These are phyloP conservation scores for Chaetomium tenue DNA, from an alignment of 495 filamentous ascomycete species.

Conservation along the genomic window DNA sequence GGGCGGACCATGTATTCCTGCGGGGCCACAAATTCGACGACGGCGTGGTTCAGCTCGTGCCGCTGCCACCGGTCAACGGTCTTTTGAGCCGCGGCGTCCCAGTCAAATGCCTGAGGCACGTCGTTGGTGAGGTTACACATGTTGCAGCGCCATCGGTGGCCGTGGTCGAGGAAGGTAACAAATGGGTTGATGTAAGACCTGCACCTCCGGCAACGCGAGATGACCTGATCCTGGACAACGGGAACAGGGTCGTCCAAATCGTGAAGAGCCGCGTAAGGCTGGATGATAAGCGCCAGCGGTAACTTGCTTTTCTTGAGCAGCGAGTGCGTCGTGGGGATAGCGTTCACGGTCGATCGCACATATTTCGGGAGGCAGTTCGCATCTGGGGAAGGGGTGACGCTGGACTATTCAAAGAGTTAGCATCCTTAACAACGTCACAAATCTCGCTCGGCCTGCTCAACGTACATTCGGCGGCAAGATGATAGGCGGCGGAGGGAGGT, in stretches of 20 bases:
- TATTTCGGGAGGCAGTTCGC: constrained; percentile 94
- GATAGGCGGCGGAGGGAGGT: constrained; percentile 88
- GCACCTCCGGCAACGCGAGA: constrained; percentile 91
- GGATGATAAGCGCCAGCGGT: constrained; percentile 92
- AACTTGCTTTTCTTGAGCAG: constrained; percentile 94
- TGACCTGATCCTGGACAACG: constrained; percentile 93
- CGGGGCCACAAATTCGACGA: constrained; percentile 95
- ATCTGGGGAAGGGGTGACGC: constrained; percentile 86
- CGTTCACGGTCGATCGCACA: constrained; percentile 91
- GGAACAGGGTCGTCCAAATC: constrained; percentile 89
- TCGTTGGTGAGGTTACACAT: constrained; percentile 99
- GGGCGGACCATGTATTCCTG: constrained; percentile 99
- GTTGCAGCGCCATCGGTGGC: constrained; percentile 97
- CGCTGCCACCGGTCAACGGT: constrained; percentile 85
- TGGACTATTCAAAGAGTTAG: constrained; percentile 60
- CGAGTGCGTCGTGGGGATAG: constrained; percentile 83
- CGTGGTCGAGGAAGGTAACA: constrained; percentile 92
- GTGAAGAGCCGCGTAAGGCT: constrained; percentile 90
- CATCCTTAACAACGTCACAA: neutral
- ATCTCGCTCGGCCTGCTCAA: constrained; percentile 19
- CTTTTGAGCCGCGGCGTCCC: constrained; percentile 89
- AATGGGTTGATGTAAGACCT: constrained; percentile 97
- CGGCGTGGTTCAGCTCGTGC: constrained; percentile 86
- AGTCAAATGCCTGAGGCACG: constrained; percentile 97
- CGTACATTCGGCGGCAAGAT: constrained; percentile 88